phyloP scores from a whole-genome alignment of 139 green algal species.

The Pleodorina starrii region DNA sequence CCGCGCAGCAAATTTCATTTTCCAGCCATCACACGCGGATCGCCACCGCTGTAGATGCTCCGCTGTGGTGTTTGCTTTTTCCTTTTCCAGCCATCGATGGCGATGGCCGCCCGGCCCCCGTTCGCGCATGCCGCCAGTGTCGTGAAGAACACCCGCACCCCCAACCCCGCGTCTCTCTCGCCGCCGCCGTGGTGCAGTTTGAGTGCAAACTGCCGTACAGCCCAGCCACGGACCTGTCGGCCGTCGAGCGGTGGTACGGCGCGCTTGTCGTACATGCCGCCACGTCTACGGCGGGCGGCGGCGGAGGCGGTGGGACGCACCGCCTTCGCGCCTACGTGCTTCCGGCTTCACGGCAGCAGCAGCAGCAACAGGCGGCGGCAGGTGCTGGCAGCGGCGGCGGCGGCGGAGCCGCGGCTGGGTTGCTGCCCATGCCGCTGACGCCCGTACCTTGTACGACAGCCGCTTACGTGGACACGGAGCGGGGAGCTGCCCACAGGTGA shows the following conservation, averaged over 20 bases:
- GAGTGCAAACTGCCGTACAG: constrained; percentile 42
- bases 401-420: not conserved
- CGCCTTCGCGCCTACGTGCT: constrained; percentile 19
- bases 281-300: not conserved
- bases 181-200: too few species aligned
- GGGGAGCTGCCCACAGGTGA: constrained; percentile 16
- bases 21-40: too few species aligned
- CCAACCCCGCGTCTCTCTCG: too few species aligned
- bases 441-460: constrained; percentile 18
- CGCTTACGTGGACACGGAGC: constrained; percentile 24
- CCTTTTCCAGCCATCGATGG: too few species aligned
- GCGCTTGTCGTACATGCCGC: constrained; percentile 51
- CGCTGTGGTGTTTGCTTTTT: too few species aligned
- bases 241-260: constrained; percentile 45
- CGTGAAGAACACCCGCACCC: too few species aligned
- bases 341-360: not conserved
- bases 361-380: not conserved
- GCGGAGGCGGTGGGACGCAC: not conserved
- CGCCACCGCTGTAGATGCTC: too few species aligned
- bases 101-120: too few species aligned
- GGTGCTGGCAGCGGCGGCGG: not conserved
- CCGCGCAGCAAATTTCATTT: too few species aligned
- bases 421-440: not conserved
- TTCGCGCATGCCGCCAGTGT: too few species aligned
- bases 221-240: constrained; percentile 51